Evolutionary conservation across 306 rosid species (phyloP).

Genomic region (Fagus crenata): DNA sequence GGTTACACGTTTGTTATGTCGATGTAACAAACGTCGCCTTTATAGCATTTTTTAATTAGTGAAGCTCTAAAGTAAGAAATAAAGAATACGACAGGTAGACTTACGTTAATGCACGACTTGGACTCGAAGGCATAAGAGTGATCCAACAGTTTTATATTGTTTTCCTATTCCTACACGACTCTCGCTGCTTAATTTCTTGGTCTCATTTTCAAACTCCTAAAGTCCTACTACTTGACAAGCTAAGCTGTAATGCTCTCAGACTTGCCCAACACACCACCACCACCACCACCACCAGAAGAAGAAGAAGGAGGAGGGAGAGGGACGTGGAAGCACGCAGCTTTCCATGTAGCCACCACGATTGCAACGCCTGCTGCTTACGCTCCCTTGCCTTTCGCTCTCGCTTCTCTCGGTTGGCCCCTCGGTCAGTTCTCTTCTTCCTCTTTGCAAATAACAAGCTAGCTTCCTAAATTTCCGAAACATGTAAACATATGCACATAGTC

Average conservation of each 20-base stretch:
- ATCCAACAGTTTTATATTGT: too few species aligned
- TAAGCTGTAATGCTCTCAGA: background rate
- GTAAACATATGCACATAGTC: too few species aligned
- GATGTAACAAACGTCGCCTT: background rate
- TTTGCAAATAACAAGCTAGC: background rate
- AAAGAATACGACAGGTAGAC: too few species aligned
- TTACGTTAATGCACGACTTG: too few species aligned
- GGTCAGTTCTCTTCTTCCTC: constrained; percentile 35
- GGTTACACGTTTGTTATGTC: too few species aligned
- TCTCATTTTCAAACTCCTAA: background rate
- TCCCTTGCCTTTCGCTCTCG: constrained; percentile 75
- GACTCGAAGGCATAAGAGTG: too few species aligned
- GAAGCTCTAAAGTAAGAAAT: too few species aligned
- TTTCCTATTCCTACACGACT: too few species aligned
- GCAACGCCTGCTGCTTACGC: constrained; percentile 86
- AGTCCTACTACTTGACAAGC: background rate
- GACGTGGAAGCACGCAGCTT: constrained; percentile 79
- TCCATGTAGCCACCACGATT: constrained; percentile 75
- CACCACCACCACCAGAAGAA: constrained; percentile 6
- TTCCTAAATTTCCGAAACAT: too few species aligned
- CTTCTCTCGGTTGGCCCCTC: constrained; percentile 77
- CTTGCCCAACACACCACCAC: background rate
- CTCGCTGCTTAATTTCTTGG: background rate
- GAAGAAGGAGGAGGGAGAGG: constrained; percentile 36
- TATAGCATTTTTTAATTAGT: background rate